These are phyloP conservation scores for Zasmidium citrigriseum DNA, from an alignment of 2,329 filamentous ascomycete species.

Conservation along the genomic window DNA sequence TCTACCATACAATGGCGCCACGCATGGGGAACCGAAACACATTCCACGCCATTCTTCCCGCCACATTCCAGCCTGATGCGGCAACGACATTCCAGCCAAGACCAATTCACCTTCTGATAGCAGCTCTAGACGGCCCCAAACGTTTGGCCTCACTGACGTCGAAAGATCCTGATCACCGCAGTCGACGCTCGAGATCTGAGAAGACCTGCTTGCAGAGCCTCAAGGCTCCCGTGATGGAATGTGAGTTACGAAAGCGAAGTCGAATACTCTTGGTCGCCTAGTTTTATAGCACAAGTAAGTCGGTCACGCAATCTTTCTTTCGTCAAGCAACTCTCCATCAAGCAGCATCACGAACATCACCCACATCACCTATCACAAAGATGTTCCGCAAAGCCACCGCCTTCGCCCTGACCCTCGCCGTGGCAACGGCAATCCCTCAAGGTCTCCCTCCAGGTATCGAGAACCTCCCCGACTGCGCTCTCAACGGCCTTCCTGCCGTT, in stretches of 20 bases:
- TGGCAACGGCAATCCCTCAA: slow-evolving; percentile 13
- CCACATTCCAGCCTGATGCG: slow-evolving; percentile 5
- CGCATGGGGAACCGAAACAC: slow-evolving; percentile 2
- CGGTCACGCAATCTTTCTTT: not conserved
- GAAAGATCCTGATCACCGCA: not conserved
- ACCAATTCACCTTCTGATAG: not conserved
- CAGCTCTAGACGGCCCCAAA: not conserved
- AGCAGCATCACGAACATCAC: not conserved
- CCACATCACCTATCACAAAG: not conserved
- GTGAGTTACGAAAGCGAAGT: slow-evolving; percentile 8
- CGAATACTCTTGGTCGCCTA: not conserved
- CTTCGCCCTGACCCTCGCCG: slow-evolving; percentile 6
- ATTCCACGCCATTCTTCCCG: not conserved
- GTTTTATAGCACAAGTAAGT: not conserved
- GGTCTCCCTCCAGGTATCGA: not conserved
- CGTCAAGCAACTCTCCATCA: not conserved
- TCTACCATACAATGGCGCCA: not conserved
- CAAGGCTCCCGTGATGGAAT: slow-evolving; percentile 10
- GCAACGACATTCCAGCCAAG: slow-evolving; percentile 3
- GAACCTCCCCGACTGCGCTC: slow-evolving; percentile 21
- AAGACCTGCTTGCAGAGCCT: not conserved
- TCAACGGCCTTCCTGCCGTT: slow-evolving; percentile 11
- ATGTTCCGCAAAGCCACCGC: slow-evolving; percentile 9
- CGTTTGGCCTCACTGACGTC: not conserved
- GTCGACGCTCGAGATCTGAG: not conserved